Evolutionary conservation across 1,284 basidiomycete genomes (phyloP).

Genomic region (Sanghuangporus sanghuang): DNA sequence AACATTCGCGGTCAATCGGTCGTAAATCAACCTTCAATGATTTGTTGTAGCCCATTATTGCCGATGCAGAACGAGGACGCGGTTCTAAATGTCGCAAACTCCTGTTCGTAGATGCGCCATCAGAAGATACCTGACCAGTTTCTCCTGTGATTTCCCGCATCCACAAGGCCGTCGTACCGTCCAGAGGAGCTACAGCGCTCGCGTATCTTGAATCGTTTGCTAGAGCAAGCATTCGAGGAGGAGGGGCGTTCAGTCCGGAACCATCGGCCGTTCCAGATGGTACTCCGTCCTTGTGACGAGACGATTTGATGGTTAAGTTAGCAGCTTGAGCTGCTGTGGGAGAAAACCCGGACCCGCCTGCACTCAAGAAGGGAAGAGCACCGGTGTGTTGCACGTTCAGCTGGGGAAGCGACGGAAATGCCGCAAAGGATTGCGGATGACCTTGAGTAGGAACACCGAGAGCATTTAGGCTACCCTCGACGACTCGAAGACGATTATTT

Average conservation of each 20-base stretch:
- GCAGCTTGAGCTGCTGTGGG: background rate
- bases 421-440: background rate
- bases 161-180: slow-evolving; percentile 57
- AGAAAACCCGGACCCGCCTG: background rate
- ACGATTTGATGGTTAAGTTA: background rate
- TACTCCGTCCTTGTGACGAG: too few relatives aligned
- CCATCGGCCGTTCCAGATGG: background rate
- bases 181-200: slow-evolving; percentile 46
- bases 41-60: background rate
- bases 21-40: background rate
- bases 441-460: background rate
- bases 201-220: slow-evolving; percentile 36
- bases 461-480: slow-evolving; percentile 4
- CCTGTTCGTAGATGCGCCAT: background rate
- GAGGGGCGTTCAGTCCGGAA: background rate
- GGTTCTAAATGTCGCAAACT: background rate
- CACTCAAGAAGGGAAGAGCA: background rate
- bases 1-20: slow-evolving; percentile 3
- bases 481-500: slow-evolving; percentile 9
- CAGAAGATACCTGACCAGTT: background rate
- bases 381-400: slow-evolving; percentile 15
- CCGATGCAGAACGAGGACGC: background rate
- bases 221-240: slow-evolving; percentile 4
- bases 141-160: slow-evolving; percentile 42
- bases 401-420: slow-evolving; percentile 5